Base-by-base conservation (phyloP, 2,329 filamentous ascomycete genomes). In the Phialocephala sp. region DNA sequence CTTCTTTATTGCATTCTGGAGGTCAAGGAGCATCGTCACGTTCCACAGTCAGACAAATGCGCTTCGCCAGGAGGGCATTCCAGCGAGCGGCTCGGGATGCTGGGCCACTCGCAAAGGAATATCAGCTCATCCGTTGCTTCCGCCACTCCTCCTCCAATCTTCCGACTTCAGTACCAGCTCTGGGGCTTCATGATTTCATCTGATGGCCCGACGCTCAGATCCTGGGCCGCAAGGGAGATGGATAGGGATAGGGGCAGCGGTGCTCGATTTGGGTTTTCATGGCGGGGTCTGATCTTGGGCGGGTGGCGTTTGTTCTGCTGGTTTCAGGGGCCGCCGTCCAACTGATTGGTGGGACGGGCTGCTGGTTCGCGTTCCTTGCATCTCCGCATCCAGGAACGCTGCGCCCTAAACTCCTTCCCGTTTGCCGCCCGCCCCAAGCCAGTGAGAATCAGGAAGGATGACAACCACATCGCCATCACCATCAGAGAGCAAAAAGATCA, bases 351-450 rank as follows among this genome's bases (percentile, higher is more conserved):
- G 27, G 24, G n/a, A 56, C 39, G 22, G 8, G 11, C 45, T 18
- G 20, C 20, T 32, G 14, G 20, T 35, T 58, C 22, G 50, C 20
- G 59, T 65, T 58, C 63, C 59, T 41, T 65, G 63, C 62, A 55
- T 65, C 39, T 60, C 52, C 20, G 20, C 14, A 56, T 61, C 37
- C 57, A 64, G 47, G 62, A 59, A 62, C 62, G 32, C 41, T 20
- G n/a, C 56, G 45, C 43, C 24, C 27, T 47, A 52, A 43, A 27
- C n/a, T 20, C 43, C 14, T 12, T 24, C 14, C 14, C 22, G 18
- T 57, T 52, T 63, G 35, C 56, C 57, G 47, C 35, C 59, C 32
- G 35, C 11, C 27, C 32, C 22, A 54, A 32, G 24, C 50, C 50
- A 32, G 50, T 54, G 24, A 35, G 24, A 54, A 54, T 2, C 59